phyloP scores from a whole-genome alignment of 331 rosid genomes.

The Pyracantha coccinea region DNA sequence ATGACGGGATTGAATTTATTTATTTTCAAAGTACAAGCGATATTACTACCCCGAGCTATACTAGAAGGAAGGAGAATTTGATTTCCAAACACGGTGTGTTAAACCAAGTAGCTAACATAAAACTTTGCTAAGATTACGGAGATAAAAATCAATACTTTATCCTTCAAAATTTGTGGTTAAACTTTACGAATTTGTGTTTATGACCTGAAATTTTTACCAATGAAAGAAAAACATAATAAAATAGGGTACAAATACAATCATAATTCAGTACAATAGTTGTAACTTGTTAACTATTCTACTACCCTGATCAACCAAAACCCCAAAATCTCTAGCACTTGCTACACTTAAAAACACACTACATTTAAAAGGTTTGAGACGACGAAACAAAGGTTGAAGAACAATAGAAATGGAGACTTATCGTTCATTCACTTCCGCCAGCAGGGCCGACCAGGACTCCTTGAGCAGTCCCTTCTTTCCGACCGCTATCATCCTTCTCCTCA shows the following conservation, averaged over 20 bases:
- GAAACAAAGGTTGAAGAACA: background rate
- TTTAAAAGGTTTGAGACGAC: background rate
- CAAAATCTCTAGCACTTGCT: background rate
- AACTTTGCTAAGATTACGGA: background rate
- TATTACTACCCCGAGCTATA: too few species aligned
- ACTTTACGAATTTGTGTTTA: background rate
- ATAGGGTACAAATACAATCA: background rate
- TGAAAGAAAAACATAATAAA: background rate
- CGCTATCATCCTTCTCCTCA: constrained; percentile 59
- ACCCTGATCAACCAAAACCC: too few species aligned
- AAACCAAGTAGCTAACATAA: too few species aligned
- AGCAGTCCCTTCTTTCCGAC: constrained; percentile 80
- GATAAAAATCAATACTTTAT: background rate
- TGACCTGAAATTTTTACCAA: background rate
- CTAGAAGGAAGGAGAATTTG: too few species aligned
- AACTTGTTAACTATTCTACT: background rate
- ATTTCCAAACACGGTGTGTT: too few species aligned
- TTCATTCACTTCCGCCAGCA: constrained; percentile 59
- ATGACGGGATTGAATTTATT: too few species aligned
- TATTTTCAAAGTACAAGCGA: too few species aligned
- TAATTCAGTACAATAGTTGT: background rate
- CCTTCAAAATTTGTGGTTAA: background rate
- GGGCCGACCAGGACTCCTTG: constrained; percentile 98
- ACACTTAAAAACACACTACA: background rate
- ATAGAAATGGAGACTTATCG: background rate